Evolutionary conservation across 1,284 basidiomycete genomes (phyloP).

Genomic region (Rhodotorula glutinis): DNA sequence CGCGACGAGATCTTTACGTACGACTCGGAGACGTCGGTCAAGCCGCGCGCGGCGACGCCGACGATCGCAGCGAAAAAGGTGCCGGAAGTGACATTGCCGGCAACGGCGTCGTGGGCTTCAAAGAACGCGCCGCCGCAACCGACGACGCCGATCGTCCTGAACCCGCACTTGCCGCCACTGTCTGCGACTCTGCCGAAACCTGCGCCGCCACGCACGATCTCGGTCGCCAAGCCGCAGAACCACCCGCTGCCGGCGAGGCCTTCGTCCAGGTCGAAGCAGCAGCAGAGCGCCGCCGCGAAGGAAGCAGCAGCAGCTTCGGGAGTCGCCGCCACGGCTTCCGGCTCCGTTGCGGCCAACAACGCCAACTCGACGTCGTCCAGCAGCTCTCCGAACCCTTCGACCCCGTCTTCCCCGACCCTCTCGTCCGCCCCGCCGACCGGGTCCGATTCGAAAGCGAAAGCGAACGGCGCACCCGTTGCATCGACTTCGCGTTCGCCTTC

Average conservation of each 20-base stretch:
- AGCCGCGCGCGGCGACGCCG: conserved; percentile 7
- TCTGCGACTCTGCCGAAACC: conserved; percentile 35
- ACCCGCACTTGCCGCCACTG: conserved; percentile 34
- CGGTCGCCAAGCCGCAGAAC: conserved; percentile 26
- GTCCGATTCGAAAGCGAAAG: background rate
- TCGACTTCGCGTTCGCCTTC: conserved; percentile 26
- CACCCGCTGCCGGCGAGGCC: conserved; percentile 29
- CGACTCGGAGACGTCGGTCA: conserved; percentile 22
- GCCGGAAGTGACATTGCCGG: conserved; percentile 37
- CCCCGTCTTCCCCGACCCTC: conserved; percentile 5
- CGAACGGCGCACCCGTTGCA: conserved; percentile 4
- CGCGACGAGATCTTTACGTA: conserved; percentile 71
- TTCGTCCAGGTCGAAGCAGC: conserved; percentile 16
- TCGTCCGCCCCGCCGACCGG: conserved; percentile 1
- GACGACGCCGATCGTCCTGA: conserved; percentile 32
- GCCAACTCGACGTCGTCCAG: conserved; percentile 1
- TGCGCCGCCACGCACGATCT: conserved; percentile 11
- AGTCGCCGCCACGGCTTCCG: conserved; percentile 9
- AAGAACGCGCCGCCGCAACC: conserved; percentile 30
- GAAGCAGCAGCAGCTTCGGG: conserved; percentile 12
- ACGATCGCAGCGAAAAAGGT: conserved; percentile 10
- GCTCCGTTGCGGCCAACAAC: conserved; percentile 6
- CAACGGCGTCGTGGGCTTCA: conserved; percentile 42
- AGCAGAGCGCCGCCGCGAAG: background rate
- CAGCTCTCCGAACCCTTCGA: background rate